phyloP scores from a whole-genome alignment of 441 rosid species.

The Codiaeum variegatum region DNA sequence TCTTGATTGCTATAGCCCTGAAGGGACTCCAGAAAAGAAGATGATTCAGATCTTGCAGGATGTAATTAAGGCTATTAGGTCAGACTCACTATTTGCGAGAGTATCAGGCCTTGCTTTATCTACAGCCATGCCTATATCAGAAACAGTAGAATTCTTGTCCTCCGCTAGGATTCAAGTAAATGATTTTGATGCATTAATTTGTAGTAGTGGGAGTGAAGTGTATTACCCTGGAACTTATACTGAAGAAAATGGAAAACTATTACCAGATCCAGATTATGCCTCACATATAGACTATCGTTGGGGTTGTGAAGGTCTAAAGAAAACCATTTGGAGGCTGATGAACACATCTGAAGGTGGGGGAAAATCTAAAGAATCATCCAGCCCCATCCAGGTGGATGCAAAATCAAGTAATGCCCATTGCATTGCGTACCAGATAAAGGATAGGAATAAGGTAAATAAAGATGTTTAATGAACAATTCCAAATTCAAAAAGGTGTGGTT shows the following conservation, averaged over 20 bases:
- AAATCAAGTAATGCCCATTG: conserved; percentile 68
- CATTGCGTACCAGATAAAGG: conserved; percentile 62
- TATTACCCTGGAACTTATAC: conserved; percentile 71
- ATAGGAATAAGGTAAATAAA: conserved; percentile 53
- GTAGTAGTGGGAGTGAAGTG: conserved; percentile 90
- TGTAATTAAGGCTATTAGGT: conserved; percentile 55
- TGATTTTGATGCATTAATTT: conserved; percentile 83
- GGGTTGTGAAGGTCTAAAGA: conserved; percentile 85
- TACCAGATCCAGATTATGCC: conserved; percentile 82
- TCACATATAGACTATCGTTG: conserved; percentile 86
- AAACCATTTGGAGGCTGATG: conserved; percentile 84
- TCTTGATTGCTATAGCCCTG: conserved; percentile 61
- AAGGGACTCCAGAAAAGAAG: conserved; percentile 63
- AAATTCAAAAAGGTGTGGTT: background rate
- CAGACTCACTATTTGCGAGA: conserved; percentile 54
- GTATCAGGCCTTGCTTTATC: conserved; percentile 72
- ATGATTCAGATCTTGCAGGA: conserved; percentile 62
- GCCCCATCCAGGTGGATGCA: conserved; percentile 54
- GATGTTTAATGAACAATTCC: background rate
- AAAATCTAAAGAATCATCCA: conserved; percentile 30
- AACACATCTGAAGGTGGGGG: conserved; percentile 51
- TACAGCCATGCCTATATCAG: conserved; percentile 75
- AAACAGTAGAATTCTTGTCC: conserved; percentile 53
- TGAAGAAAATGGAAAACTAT: conserved; percentile 65
- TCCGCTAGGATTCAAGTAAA: conserved; percentile 63